Evolutionary conservation across 2,329 filamentous ascomycete species (phyloP).

Genomic region (Penicillium sumatraense): DNA sequence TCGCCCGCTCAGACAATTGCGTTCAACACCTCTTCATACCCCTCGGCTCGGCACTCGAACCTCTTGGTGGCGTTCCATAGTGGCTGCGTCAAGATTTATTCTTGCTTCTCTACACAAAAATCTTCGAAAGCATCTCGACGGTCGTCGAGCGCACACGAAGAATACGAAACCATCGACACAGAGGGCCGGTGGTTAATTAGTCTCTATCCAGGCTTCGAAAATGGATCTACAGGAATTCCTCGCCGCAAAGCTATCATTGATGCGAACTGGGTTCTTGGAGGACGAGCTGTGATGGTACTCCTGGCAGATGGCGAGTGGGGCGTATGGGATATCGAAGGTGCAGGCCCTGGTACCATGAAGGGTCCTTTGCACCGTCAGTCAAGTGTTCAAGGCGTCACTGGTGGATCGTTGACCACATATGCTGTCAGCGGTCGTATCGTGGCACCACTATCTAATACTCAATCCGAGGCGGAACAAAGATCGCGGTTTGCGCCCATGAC

Average conservation of each 20-base stretch:
- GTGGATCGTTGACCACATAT: slow-evolving; percentile 47
- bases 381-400: slow-evolving; percentile 44
- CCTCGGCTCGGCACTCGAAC: slow-evolving; percentile 57
- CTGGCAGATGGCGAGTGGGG: slow-evolving; percentile 55
- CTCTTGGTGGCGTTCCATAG: slow-evolving; percentile 59
- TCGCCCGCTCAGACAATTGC: slow-evolving; percentile 55
- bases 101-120: slow-evolving; percentile 51
- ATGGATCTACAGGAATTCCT: slow-evolving; percentile 30
- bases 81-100: slow-evolving; percentile 63
- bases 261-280: slow-evolving; percentile 51
- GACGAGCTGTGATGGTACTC: slow-evolving; percentile 50
- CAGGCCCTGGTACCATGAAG: slow-evolving; percentile 45
- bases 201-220: slow-evolving; percentile 48
- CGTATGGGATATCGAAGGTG: slow-evolving; percentile 54
- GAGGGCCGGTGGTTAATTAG: slow-evolving; percentile 51
- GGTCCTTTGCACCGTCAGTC: slow-evolving; percentile 44
- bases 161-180: slow-evolving; percentile 36
- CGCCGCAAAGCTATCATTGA: slow-evolving; percentile 50
- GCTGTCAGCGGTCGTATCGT: slow-evolving; percentile 47
- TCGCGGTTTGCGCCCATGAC: slow-evolving; percentile 52
- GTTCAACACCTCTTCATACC: slow-evolving; percentile 60
- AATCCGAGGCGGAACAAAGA: slow-evolving; percentile 35
- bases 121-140: slow-evolving; percentile 31
- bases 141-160: slow-evolving; percentile 34
- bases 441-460: slow-evolving; percentile 30